phyloP scores from a whole-genome alignment of 331 rosid genomes.

The Erythrophleum ivorense region DNA sequence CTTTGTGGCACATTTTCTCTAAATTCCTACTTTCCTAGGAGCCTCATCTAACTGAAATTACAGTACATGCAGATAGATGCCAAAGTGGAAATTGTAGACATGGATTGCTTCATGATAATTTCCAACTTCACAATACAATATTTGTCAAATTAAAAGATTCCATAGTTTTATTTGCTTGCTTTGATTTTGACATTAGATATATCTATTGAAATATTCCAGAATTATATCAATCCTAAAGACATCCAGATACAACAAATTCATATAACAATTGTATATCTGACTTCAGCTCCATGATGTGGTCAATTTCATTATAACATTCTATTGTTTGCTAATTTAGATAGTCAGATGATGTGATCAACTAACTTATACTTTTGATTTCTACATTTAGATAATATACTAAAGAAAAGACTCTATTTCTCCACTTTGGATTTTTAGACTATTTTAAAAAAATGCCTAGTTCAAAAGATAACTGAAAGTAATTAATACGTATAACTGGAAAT shows the following conservation, averaged over 20 bases:
- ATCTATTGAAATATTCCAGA: conserved; percentile 3
- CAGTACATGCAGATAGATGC: conserved; percentile 18
- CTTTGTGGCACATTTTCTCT: not conserved
- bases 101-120: too few relatives aligned
- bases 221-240: not conserved
- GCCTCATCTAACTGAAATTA: not conserved
- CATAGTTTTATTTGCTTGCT: too few relatives aligned
- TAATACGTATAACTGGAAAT: too few relatives aligned
- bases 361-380: too few relatives aligned
- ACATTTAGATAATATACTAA: too few relatives aligned
- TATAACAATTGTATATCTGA: not conserved
- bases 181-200: conserved; percentile 2
- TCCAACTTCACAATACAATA: too few relatives aligned
- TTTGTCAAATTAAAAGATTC: not conserved
- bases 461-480: too few relatives aligned
- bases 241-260: not conserved
- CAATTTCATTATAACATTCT: not conserved
- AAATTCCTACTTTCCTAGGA: conserved; percentile 4
- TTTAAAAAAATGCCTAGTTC: too few relatives aligned
- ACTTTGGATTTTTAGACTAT: too few relatives aligned
- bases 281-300: not conserved
- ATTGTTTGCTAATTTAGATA: too few relatives aligned
- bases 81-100: conserved; percentile 13
- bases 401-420: too few relatives aligned
- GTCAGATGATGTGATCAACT: too few relatives aligned